A percentile compares a stretch with the other conserved stretches of the same genome.
Conservation (phyloP, 2,329 filamentous ascomycete species). For the Penicillium verrucosum region DNA sequence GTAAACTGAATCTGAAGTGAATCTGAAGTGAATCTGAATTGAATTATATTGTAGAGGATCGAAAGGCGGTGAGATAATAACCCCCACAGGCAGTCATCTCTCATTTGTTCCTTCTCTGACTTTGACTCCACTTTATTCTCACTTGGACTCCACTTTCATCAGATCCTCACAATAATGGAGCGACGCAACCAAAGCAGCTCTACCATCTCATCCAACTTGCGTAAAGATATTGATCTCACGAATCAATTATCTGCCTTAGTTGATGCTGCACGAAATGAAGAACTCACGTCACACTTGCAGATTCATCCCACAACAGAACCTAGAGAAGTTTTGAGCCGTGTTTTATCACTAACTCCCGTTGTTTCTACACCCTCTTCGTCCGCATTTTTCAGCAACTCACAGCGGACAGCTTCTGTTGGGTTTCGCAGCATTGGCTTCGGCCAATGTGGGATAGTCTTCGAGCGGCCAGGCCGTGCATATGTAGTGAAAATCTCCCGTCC, state of each 20-base stretch:
- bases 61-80: too few relatives aligned
- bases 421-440: slow-evolving; percentile 11
- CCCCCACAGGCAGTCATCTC: too few relatives aligned
- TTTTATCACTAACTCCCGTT: not conserved
- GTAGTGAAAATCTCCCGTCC: slow-evolving; percentile 7
- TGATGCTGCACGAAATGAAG: not conserved
- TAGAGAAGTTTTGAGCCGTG: not conserved
- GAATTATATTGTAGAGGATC: too few relatives aligned
- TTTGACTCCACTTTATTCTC: too few relatives aligned
- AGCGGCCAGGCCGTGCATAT: not conserved
- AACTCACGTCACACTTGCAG: not conserved
- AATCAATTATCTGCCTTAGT: not conserved
- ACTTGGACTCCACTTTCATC: too few relatives aligned
- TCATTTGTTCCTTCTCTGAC: too few relatives aligned
- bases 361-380: not conserved
- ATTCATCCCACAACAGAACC: not conserved
- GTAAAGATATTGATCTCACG: too few relatives aligned
- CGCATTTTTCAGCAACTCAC: not conserved
- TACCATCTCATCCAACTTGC: too few relatives aligned
- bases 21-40: too few relatives aligned
- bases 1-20: too few relatives aligned
- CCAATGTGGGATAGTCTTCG: slow-evolving; percentile 14
- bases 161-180: too few relatives aligned
- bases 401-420: not conserved
- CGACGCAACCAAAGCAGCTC: too few relatives aligned